Evolutionary conservation across 2,329 filamentous ascomycete genomes (phyloP), one percentile per base, ranked within the genome.

Genomic region (Tolypocladium ovalisporum): DNA sequence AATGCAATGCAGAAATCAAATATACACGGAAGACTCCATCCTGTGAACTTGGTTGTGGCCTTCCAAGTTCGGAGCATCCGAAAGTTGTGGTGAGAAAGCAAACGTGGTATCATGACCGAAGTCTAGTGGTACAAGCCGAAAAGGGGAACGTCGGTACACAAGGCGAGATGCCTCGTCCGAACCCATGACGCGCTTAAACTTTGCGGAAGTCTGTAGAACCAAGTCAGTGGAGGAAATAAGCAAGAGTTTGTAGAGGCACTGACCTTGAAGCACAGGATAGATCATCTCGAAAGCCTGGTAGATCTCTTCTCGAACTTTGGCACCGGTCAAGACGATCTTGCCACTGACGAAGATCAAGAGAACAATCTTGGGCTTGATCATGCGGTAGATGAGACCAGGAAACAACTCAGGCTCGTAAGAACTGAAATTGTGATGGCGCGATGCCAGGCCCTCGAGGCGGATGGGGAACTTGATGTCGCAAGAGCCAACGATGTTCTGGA

Each of bases 381-480:
- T 99, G 73, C 94, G 91, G 78, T 99, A 99, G 77, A 99, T 99
- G 55, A 99, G 86, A 84, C 94, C 94, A 69, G 94, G 94, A 83
- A 97, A 99, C 73, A 99, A 75, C 72, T 99, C 94, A 64, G 94
- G 94, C 75, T 99, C 94, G 75, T 99, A 99, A 58, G 92, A 97
- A 76, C 90, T 95, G 85, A 97, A 99, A 78, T 96, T 96, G 81
- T 97, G 93, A 82, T 99, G 94, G 76, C 92, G 90, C 65, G 88
- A 94, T 19, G 94, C 94, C 71, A 99, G 79, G 76, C 94, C 94
- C 73, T 97, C 94, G 59, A 99, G 82, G 64, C 94, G 90, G 66
- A 99, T 97, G 56, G 94, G 94, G 78, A 99, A 99, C 81, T 97
- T 97, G 82, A 99, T 97, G 72, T 99, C 94, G 75, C 93, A 97